Conservation (phyloP, 2,329 filamentous ascomycete species). For the Ophiosphaerella narmari region DNA sequence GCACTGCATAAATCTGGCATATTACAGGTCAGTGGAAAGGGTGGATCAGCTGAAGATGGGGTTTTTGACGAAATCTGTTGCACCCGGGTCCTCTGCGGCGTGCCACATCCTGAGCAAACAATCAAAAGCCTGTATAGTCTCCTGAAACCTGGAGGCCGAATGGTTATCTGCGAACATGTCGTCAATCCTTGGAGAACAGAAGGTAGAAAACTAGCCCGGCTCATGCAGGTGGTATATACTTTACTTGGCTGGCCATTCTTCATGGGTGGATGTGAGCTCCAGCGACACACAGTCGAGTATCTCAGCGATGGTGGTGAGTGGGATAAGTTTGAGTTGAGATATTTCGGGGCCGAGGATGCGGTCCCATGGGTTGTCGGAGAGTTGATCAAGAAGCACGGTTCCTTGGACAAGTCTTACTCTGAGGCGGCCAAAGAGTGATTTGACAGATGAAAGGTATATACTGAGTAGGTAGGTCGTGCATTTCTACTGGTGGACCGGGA, state of each 20-base stretch:
- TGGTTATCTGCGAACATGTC: conserved; percentile 62
- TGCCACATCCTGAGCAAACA: conserved; percentile 54
- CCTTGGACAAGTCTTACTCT: conserved; percentile 24
- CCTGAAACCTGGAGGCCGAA: conserved; percentile 59
- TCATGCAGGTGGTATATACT: conserved; percentile 54
- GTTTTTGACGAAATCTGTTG: conserved; percentile 62
- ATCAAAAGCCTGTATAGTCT: conserved; percentile 54
- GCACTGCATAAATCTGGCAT: conserved; percentile 52
- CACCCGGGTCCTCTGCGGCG: conserved; percentile 60
- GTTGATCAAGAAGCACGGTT: conserved; percentile 36
- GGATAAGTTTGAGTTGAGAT: conserved; percentile 55
- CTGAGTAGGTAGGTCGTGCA: not conserved
- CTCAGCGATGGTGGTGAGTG: conserved; percentile 55
- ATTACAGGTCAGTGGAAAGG: conserved; percentile 28
- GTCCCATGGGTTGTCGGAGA: conserved; percentile 46
- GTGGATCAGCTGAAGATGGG: conserved; percentile 35
- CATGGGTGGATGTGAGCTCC: conserved; percentile 57
- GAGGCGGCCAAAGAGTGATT: conserved; percentile 21
- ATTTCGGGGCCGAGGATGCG: conserved; percentile 31
- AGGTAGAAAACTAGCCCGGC: conserved; percentile 51
- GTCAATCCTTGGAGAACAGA: conserved; percentile 56
- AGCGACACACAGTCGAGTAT: conserved; percentile 53
- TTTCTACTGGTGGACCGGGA: conserved; percentile 12
- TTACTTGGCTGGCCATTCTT: conserved; percentile 57
- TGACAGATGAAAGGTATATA: not conserved